These are phyloP conservation scores for Herpetomonas samuelpessoai DNA, from an alignment of 208 protist genomes.

Conservation along the genomic window DNA sequence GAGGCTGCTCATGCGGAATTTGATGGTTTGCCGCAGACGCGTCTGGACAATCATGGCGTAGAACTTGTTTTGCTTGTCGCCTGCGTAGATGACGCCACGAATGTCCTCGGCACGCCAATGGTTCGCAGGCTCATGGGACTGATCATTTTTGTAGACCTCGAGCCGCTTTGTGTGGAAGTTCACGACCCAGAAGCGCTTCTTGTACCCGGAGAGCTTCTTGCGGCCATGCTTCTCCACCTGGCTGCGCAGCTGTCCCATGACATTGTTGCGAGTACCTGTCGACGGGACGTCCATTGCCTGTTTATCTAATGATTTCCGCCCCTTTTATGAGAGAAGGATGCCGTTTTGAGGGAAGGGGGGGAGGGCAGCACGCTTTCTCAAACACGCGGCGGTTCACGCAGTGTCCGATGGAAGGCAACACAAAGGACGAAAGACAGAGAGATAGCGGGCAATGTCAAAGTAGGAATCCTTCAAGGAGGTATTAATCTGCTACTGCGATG, in stretches of 20 bases:
- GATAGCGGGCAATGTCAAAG: no score
- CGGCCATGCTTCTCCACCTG: slow-evolving; percentile 41
- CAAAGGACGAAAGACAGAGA: no score
- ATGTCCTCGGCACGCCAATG: slow-evolving; percentile 52
- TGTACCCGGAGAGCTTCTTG: slow-evolving; percentile 48
- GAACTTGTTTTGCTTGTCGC: slow-evolving; percentile 81
- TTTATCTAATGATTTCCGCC: no score
- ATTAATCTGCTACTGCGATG: no score
- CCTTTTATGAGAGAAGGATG: no score
- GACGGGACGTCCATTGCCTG: background rate
- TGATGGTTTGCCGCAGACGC: slow-evolving; percentile 35
- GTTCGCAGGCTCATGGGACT: slow-evolving; percentile 48
- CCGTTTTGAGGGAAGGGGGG: no score
- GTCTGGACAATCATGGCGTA: slow-evolving; percentile 68
- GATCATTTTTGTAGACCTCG: slow-evolving; percentile 88
- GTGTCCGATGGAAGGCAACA: no score
- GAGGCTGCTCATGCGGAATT: slow-evolving; percentile 63
- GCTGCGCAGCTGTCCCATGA: slow-evolving; percentile 77
- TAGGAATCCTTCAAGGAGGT: no score
- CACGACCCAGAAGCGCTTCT: slow-evolving; percentile 84
- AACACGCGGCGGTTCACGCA: no score
- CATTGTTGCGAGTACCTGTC: background rate
- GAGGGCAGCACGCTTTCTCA: no score
- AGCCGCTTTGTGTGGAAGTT: slow-evolving; percentile 43
- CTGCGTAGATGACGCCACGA: slow-evolving; percentile 61